Evolutionary conservation across 495 filamentous ascomycete species (phyloP).

Genomic region (Trichoderma asperelloides): DNA sequence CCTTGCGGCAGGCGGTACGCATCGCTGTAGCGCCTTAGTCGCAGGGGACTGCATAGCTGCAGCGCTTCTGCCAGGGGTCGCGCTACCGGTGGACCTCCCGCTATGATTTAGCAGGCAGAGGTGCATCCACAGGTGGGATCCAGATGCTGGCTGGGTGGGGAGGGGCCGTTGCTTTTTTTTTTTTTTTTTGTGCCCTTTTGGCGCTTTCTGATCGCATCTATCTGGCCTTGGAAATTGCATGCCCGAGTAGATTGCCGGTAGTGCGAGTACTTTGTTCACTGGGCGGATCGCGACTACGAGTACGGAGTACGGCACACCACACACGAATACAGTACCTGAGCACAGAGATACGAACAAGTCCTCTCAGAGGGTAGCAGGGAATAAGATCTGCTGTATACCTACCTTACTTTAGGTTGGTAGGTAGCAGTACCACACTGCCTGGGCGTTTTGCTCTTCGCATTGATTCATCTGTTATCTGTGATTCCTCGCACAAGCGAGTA

Average conservation of each 20-base stretch:
- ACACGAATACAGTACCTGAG: background rate
- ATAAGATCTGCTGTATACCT: too few species aligned
- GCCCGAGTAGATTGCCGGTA: too few species aligned
- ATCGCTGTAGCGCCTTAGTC: constrained; percentile 13
- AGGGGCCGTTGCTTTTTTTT: too few species aligned
- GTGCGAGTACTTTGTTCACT: too few species aligned
- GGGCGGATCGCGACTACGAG: background rate
- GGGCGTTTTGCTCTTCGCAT: background rate
- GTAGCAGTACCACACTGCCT: too few species aligned
- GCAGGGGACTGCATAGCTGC: constrained; percentile 10
- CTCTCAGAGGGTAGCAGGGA: too few species aligned
- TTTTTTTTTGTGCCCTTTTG: too few species aligned
- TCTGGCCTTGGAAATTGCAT: too few species aligned
- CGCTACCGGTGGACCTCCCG: background rate
- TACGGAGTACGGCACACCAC: background rate
- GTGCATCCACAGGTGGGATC: background rate
- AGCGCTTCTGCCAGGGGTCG: constrained; percentile 13
- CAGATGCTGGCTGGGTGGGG: too few species aligned
- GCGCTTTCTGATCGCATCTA: too few species aligned
- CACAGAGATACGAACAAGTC: background rate
- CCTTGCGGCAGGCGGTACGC: constrained; percentile 7
- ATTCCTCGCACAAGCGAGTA: background rate
- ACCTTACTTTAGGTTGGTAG: too few species aligned
- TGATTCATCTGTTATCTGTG: background rate
- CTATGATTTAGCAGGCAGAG: background rate